phyloP scores from a whole-genome alignment of 257 asterid species.

The Paulownia fortunei region DNA sequence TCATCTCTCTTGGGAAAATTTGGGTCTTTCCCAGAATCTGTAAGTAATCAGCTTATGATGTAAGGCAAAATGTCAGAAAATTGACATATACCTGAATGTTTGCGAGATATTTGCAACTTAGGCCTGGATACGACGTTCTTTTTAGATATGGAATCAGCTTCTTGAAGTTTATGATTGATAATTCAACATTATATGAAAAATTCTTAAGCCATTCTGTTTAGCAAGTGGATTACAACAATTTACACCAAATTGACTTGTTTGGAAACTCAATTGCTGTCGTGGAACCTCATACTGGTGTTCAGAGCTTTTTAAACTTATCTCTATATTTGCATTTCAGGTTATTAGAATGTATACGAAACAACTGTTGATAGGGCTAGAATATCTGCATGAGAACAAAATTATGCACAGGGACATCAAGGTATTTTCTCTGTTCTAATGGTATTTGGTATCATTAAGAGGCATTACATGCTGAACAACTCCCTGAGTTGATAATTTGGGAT shows the following conservation, averaged over 20 bases:
- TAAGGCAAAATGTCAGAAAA: background rate
- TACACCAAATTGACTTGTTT: background rate
- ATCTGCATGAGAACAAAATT: slow-evolving; percentile 81
- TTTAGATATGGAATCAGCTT: slow-evolving; percentile 6
- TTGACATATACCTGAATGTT: background rate
- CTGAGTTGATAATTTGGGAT: slow-evolving; percentile 12
- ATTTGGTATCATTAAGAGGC: background rate
- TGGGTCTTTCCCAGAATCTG: slow-evolving; percentile 93
- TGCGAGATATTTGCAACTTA: background rate
- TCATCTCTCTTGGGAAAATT: slow-evolving; percentile 91
- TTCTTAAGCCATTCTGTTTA: background rate
- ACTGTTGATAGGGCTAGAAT: slow-evolving; percentile 75
- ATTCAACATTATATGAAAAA: background rate
- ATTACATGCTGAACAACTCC: slow-evolving; percentile 1
- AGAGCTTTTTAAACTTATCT: background rate
- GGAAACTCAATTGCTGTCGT: background rate
- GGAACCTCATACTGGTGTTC: background rate
- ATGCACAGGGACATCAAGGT: slow-evolving; percentile 98
- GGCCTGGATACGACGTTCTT: background rate
- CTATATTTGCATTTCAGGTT: slow-evolving; percentile 56
- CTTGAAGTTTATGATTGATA: background rate
- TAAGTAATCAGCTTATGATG: slow-evolving; percentile 48
- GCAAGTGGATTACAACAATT: slow-evolving; percentile 12
- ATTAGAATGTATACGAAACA: slow-evolving; percentile 88
- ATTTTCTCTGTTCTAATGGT: slow-evolving; percentile 19